Evolutionary conservation across 2,329 filamentous ascomycete genomes (phyloP).

Genomic region (Cordyceps militaris): DNA sequence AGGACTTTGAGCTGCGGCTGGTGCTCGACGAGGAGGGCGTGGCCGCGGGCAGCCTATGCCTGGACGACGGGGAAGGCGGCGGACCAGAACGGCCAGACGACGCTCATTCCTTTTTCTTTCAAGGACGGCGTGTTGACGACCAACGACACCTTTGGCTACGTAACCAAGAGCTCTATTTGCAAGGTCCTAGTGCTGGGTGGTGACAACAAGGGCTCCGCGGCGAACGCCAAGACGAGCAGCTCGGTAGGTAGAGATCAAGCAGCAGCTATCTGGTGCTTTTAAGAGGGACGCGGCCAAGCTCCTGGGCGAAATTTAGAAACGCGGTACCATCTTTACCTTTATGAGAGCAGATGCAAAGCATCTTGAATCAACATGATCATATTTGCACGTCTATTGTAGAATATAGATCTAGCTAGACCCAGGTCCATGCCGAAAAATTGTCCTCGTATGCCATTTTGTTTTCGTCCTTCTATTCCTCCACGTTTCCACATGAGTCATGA

Average conservation of each 20-base stretch:
- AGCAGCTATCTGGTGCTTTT: conserved; percentile 9
- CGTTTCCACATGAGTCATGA: conserved; percentile 2
- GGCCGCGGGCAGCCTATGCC: conserved; percentile 59
- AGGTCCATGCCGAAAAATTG: neutral
- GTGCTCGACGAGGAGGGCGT: conserved; percentile 55
- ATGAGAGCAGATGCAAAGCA: neutral
- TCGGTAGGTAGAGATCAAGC: neutral
- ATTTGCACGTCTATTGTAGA: neutral
- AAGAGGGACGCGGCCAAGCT: neutral
- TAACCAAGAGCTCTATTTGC: conserved; percentile 32
- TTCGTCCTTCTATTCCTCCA: neutral
- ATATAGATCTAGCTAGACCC: neutral
- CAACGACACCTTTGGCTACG: conserved; percentile 46
- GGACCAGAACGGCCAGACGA: conserved; percentile 42
- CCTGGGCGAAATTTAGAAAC: neutral
- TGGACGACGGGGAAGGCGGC: conserved; percentile 68
- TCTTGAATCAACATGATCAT: neutral
- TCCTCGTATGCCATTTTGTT: neutral
- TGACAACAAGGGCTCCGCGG: neutral
- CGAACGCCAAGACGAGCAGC: neutral
- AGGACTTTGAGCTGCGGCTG: conserved; percentile 65
- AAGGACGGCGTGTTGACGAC: conserved; percentile 40
- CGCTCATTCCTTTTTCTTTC: conserved; percentile 53
- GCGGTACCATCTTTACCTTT: neutral
- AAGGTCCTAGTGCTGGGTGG: conserved; percentile 42